Base-by-base conservation (phyloP, 768 basidiomycete species). In the Boletus vinaceobasis region DNA sequence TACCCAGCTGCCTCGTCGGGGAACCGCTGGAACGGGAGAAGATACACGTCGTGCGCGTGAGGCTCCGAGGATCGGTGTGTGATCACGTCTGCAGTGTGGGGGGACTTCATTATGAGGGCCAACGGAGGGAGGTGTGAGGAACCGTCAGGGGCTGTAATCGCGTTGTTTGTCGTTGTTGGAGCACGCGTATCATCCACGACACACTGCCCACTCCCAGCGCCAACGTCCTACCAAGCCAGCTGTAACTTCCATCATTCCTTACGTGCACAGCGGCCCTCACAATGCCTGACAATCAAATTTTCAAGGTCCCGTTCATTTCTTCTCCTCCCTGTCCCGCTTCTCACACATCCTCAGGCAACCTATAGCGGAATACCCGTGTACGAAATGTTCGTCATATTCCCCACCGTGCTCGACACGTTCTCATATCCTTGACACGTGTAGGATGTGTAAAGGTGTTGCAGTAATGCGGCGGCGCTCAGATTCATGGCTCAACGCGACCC, bases 401-500 rank as follows among this genome's bases (percentile, higher is more conserved):
- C 71, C 76, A 65, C 74, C 73, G 15, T 31, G n/a, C 39, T 36
- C 26, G 65, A 71, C 73, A 71, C 64, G 53, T 65, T 57, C 71
- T 75, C 60, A 71, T 59, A 38, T 63, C 45, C 58, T 58, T 65
- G 65, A 73, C 74, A 72, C 78, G 77, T 69, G 61, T 61, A 93
- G 91, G 90, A 91, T 93, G 87, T 90, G 86, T 76, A 92, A 93
- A 69, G 87, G 90, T 50, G 90, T 98, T 67, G 96, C 97, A 50
- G 93, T 98, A 58, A 99, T 99, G 97, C 85, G 96, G 45, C 83
- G 97, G 65, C 88, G 94, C 69, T 82, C 91, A 36, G 97, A 99
- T 74, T 90, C 89, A 39, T 99, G 97, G 91, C 80, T 99, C 54
- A 99, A 99, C 81, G 97, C 97, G 73, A 99, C 97, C 1, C 93